Evolutionary conservation across 352 stramenopile genomes (phyloP), one percentile per base, ranked within the genome.

Genomic region (Blastocystis sp.): DNA sequence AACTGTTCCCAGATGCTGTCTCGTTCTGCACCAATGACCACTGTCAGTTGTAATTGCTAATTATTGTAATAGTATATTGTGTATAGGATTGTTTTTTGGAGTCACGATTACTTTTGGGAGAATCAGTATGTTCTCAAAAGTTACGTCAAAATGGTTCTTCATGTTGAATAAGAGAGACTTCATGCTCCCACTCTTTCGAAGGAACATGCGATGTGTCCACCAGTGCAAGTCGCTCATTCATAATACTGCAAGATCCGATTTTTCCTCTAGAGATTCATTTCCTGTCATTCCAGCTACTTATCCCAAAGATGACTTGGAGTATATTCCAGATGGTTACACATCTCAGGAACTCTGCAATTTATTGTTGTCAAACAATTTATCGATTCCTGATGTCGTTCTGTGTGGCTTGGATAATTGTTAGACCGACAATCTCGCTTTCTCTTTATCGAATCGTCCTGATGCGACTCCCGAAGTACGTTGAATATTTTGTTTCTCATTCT

Each of bases 1-100:
- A 85, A 43, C 21, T 85, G 73, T 85, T 85, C 73, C 73, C 73
- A 19, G 73, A 85, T 32, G 73, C 73, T 16, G 73, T 85, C 7
- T 85, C 73, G 12, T 85, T 85, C 42, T 85, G 73, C 32, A 85
- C 73, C n/a, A 85, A 85, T 85, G 73, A 85, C 73, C 73, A 85
- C 42, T 85, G 74, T 54, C 74, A 86, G 42, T 32, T 86, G 46
- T 86, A 86, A 86, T 32, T 21, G 58, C n/a, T 16, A 2, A 61
- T 35, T 35, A 74, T 73, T 85, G 35, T 85, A 85, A 21, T 54
- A 54, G 59, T 37, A 43, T 69, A 9, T 69, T 69, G 59, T 69
- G 6, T 21, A 46, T 69, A 46, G 32, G 59, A 21, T 0, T 77
- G 65, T 77, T 77, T 77, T 24, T 77, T 77, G 11, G 35, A 49